Conservation (phyloP, 1,139 yeast genomes). For the Nematodospora anomalae region DNA sequence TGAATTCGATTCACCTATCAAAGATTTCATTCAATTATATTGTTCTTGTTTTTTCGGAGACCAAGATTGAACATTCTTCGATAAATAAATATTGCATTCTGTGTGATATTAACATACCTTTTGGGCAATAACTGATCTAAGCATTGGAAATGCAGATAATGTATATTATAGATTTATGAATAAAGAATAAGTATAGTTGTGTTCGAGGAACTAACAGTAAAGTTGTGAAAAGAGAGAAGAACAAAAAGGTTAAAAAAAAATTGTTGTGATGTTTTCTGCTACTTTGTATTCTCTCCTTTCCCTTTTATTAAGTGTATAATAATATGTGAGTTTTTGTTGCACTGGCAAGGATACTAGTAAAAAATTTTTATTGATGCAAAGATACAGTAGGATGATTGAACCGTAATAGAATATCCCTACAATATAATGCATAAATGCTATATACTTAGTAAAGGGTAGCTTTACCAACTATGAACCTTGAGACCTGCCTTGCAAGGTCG, state of each 20-base stretch:
- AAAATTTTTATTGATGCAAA: no score
- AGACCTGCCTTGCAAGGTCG: no score
- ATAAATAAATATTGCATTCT: not conserved
- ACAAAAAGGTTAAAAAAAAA: conserved; percentile 3
- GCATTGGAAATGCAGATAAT: conserved; percentile 23
- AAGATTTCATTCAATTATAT: conserved; percentile 1
- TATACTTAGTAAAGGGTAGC: no score
- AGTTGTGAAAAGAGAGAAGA: not conserved
- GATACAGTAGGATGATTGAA: no score
- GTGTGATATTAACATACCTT: conserved; percentile 23
- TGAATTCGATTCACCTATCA: no score
- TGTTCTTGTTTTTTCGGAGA: not conserved
- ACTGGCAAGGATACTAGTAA: no score
- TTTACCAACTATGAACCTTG: no score
- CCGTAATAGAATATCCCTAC: no score
- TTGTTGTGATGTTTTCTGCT: conserved; percentile 6
- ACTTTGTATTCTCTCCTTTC: not conserved
- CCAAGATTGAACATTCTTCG: not conserved
- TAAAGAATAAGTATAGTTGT: conserved; percentile 1
- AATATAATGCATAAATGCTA: no score
- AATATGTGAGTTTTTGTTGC: no score
- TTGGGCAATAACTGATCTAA: conserved; percentile 28
- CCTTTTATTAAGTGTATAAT: not conserved
- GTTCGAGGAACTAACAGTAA: not conserved
- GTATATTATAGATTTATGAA: conserved; percentile 5